phyloP scores from a whole-genome alignment of 2,329 filamentous ascomycete species.

The Penicillium vulpinum region DNA sequence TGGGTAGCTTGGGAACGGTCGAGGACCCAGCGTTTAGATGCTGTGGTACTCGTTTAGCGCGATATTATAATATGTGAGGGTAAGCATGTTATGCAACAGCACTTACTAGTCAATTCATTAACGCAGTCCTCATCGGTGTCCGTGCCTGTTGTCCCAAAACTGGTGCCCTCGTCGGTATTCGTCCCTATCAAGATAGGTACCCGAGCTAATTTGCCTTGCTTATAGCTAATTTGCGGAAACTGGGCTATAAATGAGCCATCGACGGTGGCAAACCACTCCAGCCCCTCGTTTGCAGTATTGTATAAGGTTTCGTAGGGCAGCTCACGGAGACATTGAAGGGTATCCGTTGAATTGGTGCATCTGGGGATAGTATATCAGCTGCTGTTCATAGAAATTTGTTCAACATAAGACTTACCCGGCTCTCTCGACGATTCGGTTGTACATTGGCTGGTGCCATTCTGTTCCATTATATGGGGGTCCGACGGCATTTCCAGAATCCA shows the following conservation, averaged over 20 bases:
- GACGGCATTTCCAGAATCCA: conserved; percentile 35
- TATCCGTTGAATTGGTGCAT: conserved; percentile 27
- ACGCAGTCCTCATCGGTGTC: conserved; percentile 57
- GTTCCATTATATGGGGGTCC: conserved; percentile 36
- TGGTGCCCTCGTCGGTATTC: conserved; percentile 66
- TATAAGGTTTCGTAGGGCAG: conserved; percentile 29
- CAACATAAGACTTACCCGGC: conserved; percentile 20
- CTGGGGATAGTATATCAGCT: conserved; percentile 12
- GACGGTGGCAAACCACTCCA: conserved; percentile 45
- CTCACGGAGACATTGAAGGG: conserved; percentile 33
- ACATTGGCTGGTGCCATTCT: conserved; percentile 37
- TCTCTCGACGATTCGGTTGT: conserved; percentile 30
- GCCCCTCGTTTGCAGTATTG: conserved; percentile 23
- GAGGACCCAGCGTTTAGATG: conserved; percentile 33
- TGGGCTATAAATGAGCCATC: conserved; percentile 59
- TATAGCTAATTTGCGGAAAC: conserved; percentile 56
- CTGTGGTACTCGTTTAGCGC: conserved; percentile 15
- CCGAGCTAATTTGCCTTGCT: conserved; percentile 59
- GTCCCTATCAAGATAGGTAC: conserved; percentile 64
- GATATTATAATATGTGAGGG: not conserved
- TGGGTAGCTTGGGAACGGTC: conserved; percentile 30
- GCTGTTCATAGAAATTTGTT: not conserved
- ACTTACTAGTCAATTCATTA: conserved; percentile 30
- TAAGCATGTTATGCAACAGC: too few species aligned
- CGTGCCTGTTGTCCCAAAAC: conserved; percentile 54